A percentile compares a stretch with the other conserved stretches of the same genome.
phyloP scores from a whole-genome alignment of 257 asterid genomes.

The Hygrophila difformis region DNA sequence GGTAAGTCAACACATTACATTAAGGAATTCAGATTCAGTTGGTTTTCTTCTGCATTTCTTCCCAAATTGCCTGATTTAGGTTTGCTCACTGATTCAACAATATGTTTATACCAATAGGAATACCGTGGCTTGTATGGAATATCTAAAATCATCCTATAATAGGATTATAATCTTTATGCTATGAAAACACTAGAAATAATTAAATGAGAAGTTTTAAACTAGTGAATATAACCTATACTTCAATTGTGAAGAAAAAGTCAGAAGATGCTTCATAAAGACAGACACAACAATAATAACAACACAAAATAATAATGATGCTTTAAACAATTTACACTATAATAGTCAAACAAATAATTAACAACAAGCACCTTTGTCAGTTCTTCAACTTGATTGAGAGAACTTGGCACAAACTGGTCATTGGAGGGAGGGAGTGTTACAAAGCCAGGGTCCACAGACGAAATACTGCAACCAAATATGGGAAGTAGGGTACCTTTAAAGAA shows the following conservation, averaged over 20 bases:
- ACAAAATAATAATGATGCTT: background rate
- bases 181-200: background rate
- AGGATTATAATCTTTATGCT: no score
- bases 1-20: no score
- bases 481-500: background rate
- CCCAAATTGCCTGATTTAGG: no score
- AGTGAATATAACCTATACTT: background rate
- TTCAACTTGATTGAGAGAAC: slow-evolving; percentile 20
- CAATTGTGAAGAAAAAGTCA: slow-evolving; percentile 4
- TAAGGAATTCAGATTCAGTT: no score
- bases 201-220: slow-evolving; percentile 1
- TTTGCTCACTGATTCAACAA: no score
- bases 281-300: background rate
- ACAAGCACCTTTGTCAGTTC: slow-evolving; percentile 22
- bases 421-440: slow-evolving; percentile 19
- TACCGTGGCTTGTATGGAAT: no score
- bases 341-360: slow-evolving; percentile 1
- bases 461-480: slow-evolving; percentile 24
- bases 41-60: no score
- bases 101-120: no score
- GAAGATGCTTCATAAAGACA: slow-evolving; percentile 17
- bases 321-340: no score
- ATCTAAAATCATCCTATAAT: no score
- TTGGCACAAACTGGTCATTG: slow-evolving; percentile 11
- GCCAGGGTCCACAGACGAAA: slow-evolving; percentile 42